Evolutionary conservation across 495 filamentous ascomycete species (phyloP), one percentile per base, ranked within the genome.

Genomic region (Podospora australis): DNA sequence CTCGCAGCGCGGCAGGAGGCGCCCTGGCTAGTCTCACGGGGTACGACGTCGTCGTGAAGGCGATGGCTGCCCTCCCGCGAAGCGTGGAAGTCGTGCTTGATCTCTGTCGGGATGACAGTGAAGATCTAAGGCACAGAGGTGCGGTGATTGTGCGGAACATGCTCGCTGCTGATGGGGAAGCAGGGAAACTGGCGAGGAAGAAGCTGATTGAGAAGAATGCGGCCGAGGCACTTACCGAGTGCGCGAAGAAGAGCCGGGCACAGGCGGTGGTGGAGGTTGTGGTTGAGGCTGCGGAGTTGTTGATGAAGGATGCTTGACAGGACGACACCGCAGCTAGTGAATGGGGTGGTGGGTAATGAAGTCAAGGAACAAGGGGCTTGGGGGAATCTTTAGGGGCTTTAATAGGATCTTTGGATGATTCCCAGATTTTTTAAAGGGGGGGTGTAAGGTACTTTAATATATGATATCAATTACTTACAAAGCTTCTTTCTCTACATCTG

Each of bases 1-100:
- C 91, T 4, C 71, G 91, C 39, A 78, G 80, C 47, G 92, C 89
- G 1, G 89, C 92, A 3, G 91, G 89, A 8, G 92, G 92, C 0
- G 91, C 87, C 0, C 60, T 98, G 43, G 92, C 92, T 11, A 84
- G 83, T 70, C 59, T 98, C 48, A 87, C 87, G 0, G 81, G 83
- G 40, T 90, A 79, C 54, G 87, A 91, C 50, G 75, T 72, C 1
- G 81, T 82, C 0, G 83, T 90, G 13, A 71, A 78, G 23, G 82
- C 74, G 2, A 70, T 96, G 21, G 51, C 91, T 50, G 78, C 78
- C 30, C 73, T 80, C 35, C 78, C 89, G 20, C 70, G 83, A 10
- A 87, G 88, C 0, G 72, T 87, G 6, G 75, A 81, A 43, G 73
- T 87, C 28, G 54, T 97, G 16, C 62, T 98, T 34, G 77, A 72